These are phyloP conservation scores for Solanum ossicruentum DNA, from an alignment of 257 asterid genomes.

Conservation along the genomic window DNA sequence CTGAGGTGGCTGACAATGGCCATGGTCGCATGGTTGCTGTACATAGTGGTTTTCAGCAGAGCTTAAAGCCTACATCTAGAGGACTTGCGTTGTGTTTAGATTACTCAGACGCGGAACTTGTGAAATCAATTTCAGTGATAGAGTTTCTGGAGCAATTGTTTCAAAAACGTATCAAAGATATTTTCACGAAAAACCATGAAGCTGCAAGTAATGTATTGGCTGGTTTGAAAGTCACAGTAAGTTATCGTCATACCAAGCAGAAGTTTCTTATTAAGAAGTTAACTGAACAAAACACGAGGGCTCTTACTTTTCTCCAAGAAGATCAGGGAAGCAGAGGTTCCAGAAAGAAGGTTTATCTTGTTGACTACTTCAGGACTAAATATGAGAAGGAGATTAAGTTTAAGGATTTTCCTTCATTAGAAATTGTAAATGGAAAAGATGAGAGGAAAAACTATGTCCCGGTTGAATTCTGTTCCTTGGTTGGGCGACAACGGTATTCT, in stretches of 20 bases:
- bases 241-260: slow-evolving; percentile 41
- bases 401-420: slow-evolving; percentile 41
- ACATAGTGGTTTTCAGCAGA: slow-evolving; percentile 38
- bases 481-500: slow-evolving; percentile 45
- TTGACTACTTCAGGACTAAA: slow-evolving; percentile 35
- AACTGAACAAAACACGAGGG: slow-evolving; percentile 1
- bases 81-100: slow-evolving; percentile 52
- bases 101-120: slow-evolving; percentile 31
- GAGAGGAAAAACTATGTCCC: slow-evolving; percentile 38
- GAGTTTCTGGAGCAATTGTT: slow-evolving; percentile 20
- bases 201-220: slow-evolving; percentile 10
- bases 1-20: slow-evolving; percentile 2
- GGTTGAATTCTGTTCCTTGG: slow-evolving; percentile 53
- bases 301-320: slow-evolving; percentile 6
- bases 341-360: slow-evolving; percentile 2
- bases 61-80: slow-evolving; percentile 45
- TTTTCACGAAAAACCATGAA: neutral
- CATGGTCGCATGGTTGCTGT: slow-evolving; percentile 35
- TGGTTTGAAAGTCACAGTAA: slow-evolving; percentile 57
- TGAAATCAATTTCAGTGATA: slow-evolving; percentile 28
- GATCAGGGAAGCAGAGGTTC: slow-evolving; percentile 30
- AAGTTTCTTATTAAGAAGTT: slow-evolving; percentile 31
- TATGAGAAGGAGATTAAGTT: slow-evolving; percentile 21
- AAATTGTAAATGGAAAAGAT: slow-evolving; percentile 38
- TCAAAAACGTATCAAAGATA: neutral